Conservation (phyloP, 1,139 yeast species). For the Yamadazyma mexicana region DNA sequence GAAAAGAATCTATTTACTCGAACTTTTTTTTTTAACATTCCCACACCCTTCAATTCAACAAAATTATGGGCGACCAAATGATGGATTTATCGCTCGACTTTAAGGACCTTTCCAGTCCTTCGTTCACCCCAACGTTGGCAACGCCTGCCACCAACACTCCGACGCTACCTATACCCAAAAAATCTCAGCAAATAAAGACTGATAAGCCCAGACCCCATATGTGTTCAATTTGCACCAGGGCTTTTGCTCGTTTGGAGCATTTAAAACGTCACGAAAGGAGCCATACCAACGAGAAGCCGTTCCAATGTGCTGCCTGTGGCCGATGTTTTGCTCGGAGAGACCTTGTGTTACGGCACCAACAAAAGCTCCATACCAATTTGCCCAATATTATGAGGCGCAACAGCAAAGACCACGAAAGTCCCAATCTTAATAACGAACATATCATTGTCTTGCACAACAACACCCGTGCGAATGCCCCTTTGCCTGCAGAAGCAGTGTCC, state of each 20-base stretch:
- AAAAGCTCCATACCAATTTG: slow-evolving; percentile 34
- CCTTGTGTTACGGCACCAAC: slow-evolving; percentile 49
- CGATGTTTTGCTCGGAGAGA: slow-evolving; percentile 51
- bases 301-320: slow-evolving; percentile 55
- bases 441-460: slow-evolving; percentile 46
- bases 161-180: slow-evolving; percentile 80
- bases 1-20: background rate
- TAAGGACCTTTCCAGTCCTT: background rate
- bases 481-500: slow-evolving; percentile 22
- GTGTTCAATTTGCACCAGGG: slow-evolving; percentile 91
- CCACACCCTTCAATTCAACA: background rate
- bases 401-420: slow-evolving; percentile 13
- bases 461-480: slow-evolving; percentile 45
- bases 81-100: slow-evolving; percentile 1
- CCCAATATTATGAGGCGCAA: slow-evolving; percentile 25
- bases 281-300: slow-evolving; percentile 96
- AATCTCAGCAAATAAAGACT: slow-evolving; percentile 77
- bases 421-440: slow-evolving; percentile 30
- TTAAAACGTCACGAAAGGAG: slow-evolving; percentile 91
- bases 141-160: slow-evolving; percentile 4
- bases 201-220: slow-evolving; percentile 92
- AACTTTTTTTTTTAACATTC: background rate
- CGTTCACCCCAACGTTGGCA: background rate
- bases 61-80: slow-evolving; percentile 1
- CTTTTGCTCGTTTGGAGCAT: slow-evolving; percentile 94